Percentiles rank a stretch among this genome's conserved stretches.
phyloP scores from a whole-genome alignment of 352 stramenopile species.

The Blastocystis sp. region DNA sequence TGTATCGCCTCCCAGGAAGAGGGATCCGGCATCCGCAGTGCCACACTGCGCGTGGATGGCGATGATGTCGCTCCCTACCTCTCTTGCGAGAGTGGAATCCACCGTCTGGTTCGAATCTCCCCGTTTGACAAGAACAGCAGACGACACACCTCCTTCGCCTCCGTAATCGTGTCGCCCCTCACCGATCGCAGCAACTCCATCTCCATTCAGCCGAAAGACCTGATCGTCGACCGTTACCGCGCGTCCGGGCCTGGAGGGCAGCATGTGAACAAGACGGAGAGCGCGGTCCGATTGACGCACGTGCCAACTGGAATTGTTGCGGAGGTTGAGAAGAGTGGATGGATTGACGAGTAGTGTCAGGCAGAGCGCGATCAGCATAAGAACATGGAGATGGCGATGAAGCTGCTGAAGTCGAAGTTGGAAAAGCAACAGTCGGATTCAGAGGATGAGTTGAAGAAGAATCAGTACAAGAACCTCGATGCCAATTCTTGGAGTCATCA shows the following conservation, averaged over 20 bases:
- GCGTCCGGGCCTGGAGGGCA: slow-evolving; percentile 90
- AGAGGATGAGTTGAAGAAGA: slow-evolving; percentile 9
- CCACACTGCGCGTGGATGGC: slow-evolving; percentile 4
- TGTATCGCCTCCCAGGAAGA: background rate
- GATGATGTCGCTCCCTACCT: slow-evolving; percentile 20
- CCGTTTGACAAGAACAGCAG: slow-evolving; percentile 70
- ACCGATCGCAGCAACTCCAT: slow-evolving; percentile 74
- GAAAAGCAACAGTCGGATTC: background rate
- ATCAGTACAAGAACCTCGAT: slow-evolving; percentile 20
- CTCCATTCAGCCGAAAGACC: slow-evolving; percentile 85
- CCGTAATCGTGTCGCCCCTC: slow-evolving; percentile 69
- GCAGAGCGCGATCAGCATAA: slow-evolving; percentile 79
- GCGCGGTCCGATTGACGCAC: slow-evolving; percentile 90
- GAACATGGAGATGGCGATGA: slow-evolving; percentile 94
- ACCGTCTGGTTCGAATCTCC: slow-evolving; percentile 72
- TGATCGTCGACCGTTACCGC: slow-evolving; percentile 92
- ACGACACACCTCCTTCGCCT: slow-evolving; percentile 71
- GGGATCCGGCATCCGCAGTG: background rate
- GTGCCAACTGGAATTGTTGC: slow-evolving; percentile 90
- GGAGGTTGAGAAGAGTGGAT: slow-evolving; percentile 49
- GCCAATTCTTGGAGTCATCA: slow-evolving; percentile 50
- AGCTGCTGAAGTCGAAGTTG: slow-evolving; percentile 31
- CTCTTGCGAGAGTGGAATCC: slow-evolving; percentile 68
- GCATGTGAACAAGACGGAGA: slow-evolving; percentile 99
- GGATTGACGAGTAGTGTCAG: slow-evolving; percentile 5